Evolutionary conservation across 495 filamentous ascomycete species (phyloP).

Genomic region (Lasiosphaeria hispida): DNA sequence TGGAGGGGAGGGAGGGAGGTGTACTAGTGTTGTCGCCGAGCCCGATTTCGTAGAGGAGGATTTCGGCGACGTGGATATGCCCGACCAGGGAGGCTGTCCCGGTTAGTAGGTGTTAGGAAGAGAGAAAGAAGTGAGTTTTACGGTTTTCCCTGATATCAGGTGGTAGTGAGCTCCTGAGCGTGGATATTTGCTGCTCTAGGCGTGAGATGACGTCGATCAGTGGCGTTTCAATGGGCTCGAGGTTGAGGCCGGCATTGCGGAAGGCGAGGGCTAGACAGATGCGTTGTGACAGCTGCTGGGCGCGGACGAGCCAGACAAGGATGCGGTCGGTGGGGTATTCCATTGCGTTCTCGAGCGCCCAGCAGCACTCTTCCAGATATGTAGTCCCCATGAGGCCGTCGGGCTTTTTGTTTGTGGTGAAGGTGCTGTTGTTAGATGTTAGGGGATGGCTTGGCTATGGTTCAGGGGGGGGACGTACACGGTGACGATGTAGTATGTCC

Average conservation of each 20-base stretch:
- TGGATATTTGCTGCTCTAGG: slow-evolving; percentile 23
- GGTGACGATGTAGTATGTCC: slow-evolving; percentile 34
- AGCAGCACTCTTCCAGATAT: slow-evolving; percentile 25
- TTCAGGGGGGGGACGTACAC: slow-evolving; percentile 18
- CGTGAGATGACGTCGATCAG: slow-evolving; percentile 21
- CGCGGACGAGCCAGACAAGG: slow-evolving; percentile 27
- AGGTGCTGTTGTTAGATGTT: slow-evolving; percentile 15
- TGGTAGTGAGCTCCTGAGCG: slow-evolving; percentile 18
- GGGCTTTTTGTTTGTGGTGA: slow-evolving; percentile 33
- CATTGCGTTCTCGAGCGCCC: slow-evolving; percentile 18
- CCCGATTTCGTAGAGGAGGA: slow-evolving; percentile 29
- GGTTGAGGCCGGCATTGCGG: slow-evolving; percentile 6
- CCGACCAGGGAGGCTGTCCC: slow-evolving; percentile 20
- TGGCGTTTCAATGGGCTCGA: slow-evolving; percentile 12
- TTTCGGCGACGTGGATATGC: slow-evolving; percentile 29
- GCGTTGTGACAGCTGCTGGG: slow-evolving; percentile 29
- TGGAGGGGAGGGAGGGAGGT: background rate
- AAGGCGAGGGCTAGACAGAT: slow-evolving; percentile 23
- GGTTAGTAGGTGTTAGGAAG: background rate
- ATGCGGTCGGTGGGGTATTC: slow-evolving; percentile 26
- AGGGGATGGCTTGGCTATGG: background rate
- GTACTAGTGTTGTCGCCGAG: slow-evolving; percentile 7
- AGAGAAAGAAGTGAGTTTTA: background rate
- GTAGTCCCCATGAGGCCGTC: slow-evolving; percentile 31
- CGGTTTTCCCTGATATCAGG: slow-evolving; percentile 19